Conservation (phyloP, 768 basidiomycete genomes). For the Hericium coralloides region DNA sequence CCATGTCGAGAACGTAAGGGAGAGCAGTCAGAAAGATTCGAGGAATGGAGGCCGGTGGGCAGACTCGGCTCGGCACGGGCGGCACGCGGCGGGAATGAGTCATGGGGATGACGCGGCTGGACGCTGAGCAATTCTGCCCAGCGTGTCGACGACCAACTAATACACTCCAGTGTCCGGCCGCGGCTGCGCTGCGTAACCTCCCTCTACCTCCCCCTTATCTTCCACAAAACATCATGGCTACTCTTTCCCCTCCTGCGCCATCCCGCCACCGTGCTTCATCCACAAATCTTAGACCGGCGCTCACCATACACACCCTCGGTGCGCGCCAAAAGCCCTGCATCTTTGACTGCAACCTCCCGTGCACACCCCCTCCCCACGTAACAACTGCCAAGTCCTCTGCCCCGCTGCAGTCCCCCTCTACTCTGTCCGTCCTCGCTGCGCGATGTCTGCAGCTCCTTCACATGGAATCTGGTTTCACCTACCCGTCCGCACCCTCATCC, state of each 20-base stretch:
- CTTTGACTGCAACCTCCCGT: constrained; percentile 16
- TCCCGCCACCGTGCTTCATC: constrained; percentile 51
- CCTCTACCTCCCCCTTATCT: neutral
- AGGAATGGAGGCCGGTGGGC: neutral
- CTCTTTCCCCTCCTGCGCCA: constrained; percentile 29
- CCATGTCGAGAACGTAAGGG: constrained; percentile 35
- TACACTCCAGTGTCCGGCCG: neutral
- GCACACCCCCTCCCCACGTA: constrained; percentile 15
- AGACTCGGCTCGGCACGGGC: neutral
- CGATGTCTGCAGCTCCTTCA: constrained; percentile 7
- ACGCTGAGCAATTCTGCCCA: neutral
- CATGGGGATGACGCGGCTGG: neutral
- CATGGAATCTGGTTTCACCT: constrained; percentile 2
- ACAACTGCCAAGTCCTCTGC: constrained; percentile 7
- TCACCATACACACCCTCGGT: constrained; percentile 45
- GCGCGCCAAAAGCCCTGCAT: constrained; percentile 27
- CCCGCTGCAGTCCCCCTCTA: constrained; percentile 10
- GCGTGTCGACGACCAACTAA: neutral
- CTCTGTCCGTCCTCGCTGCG: constrained; percentile 11
- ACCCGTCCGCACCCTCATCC: constrained; percentile 8
- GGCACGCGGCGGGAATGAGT: neutral
- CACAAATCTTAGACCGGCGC: constrained; percentile 42
- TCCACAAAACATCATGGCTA: constrained; percentile 13
- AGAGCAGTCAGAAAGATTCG: neutral
- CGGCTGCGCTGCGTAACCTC: neutral